Evolutionary conservation across 805 yeast genomes (phyloP).

Genomic region (Pichia insulana): DNA sequence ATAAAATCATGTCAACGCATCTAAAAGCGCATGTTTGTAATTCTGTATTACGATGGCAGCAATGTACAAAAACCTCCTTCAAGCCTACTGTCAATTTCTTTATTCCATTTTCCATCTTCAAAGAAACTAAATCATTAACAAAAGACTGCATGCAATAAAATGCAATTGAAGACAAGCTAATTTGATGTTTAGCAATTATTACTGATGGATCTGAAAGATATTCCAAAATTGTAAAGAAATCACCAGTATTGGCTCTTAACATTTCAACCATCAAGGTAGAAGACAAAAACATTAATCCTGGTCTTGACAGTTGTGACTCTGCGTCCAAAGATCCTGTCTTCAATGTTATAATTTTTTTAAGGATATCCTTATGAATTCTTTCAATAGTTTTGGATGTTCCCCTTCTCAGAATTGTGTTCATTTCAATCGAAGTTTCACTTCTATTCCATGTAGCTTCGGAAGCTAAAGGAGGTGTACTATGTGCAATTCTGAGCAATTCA

Average conservation of each 20-base stretch:
- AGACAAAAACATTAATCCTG: conserved; percentile 80
- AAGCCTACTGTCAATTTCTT: conserved; percentile 59
- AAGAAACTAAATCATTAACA: conserved; percentile 45
- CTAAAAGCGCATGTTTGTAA: conserved; percentile 75
- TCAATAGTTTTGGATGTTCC: conserved; percentile 80
- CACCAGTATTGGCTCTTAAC: conserved; percentile 70
- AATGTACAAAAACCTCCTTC: conserved; percentile 52
- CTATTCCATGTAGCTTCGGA: conserved; percentile 72
- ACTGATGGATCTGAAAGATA: conserved; percentile 86
- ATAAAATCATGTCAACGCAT: conserved; percentile 62
- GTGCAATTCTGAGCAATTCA: conserved; percentile 64
- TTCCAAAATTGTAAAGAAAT: conserved; percentile 64
- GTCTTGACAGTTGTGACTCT: conserved; percentile 48
- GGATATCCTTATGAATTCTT: conserved; percentile 60
- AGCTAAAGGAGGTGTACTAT: conserved; percentile 80
- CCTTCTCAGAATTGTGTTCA: conserved; percentile 82
- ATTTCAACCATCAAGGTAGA: conserved; percentile 74
- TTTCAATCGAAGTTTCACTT: conserved; percentile 84
- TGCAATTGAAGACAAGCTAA: conserved; percentile 58
- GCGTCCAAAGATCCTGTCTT: conserved; percentile 35
- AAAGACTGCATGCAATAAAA: conserved; percentile 50
- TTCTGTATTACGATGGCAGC: conserved; percentile 70
- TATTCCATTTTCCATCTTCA: conserved; percentile 46
- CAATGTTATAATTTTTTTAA: conserved; percentile 41
- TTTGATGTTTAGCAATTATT: conserved; percentile 56